phyloP scores from a whole-genome alignment of 108 stramenopile genomes.

The Discostella pseudostelligera region DNA sequence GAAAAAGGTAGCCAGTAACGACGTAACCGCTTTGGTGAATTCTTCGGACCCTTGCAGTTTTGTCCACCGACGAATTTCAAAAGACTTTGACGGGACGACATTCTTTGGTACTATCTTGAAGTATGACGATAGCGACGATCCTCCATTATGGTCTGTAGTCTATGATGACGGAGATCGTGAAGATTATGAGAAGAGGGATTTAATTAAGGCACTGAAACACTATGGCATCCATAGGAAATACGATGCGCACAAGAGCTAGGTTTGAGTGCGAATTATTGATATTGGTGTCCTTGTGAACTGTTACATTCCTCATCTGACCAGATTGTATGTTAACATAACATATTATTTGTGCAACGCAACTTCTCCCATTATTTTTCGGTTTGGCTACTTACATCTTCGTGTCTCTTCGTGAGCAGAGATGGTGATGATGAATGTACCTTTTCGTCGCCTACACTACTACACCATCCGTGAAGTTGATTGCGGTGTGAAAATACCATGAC shows the following conservation, averaged over 20 bases:
- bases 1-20: slow-evolving; percentile 16
- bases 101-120: slow-evolving; percentile 56
- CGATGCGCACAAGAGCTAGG: slow-evolving; percentile 3
- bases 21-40: slow-evolving; percentile 22
- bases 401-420: too few species aligned
- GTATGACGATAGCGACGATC: slow-evolving; percentile 37
- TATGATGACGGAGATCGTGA: slow-evolving; percentile 71
- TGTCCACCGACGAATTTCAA: slow-evolving; percentile 48
- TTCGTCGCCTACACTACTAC: too few species aligned
- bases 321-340: too few species aligned
- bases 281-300: too few species aligned
- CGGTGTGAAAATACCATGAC: too few species aligned
- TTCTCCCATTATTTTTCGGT: too few species aligned
- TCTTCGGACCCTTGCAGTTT: slow-evolving; percentile 18
- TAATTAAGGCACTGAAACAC: slow-evolving; percentile 44
- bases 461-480: too few species aligned
- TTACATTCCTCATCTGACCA: too few species aligned
- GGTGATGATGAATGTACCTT: too few species aligned
- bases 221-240: slow-evolving; percentile 28
- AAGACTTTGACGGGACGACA: slow-evolving; percentile 49
- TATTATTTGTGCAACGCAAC: too few species aligned
- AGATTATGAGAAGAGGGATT: slow-evolving; percentile 49
- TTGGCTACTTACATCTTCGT: too few species aligned
- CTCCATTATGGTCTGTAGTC: slow-evolving; percentile 52
- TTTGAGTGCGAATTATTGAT: too few species aligned